Percentiles rank a stretch among this genome's conserved stretches.
phyloP scores from a whole-genome alignment of 2,329 filamentous ascomycete genomes.

The Celoporthe dispersa region DNA sequence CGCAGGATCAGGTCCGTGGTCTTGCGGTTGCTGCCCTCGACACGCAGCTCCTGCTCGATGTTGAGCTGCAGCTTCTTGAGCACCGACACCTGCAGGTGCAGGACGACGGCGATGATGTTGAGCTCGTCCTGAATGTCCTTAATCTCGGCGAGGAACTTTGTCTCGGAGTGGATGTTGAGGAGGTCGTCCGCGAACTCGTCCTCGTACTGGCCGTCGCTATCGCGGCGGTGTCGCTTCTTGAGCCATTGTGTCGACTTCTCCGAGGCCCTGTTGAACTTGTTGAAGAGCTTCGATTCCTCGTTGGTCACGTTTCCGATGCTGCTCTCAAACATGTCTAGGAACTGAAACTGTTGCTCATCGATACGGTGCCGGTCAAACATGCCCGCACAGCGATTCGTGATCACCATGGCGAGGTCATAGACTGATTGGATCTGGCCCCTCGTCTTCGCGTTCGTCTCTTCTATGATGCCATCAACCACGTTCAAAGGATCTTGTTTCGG shows the following conservation, averaged over 20 bases:
- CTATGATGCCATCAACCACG: conserved; percentile 65
- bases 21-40: conserved; percentile 31
- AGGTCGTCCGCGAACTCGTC: conserved; percentile 56
- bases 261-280: conserved; percentile 62
- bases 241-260: conserved; percentile 59
- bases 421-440: conserved; percentile 62
- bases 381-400: conserved; percentile 63
- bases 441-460: conserved; percentile 68
- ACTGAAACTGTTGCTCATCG: conserved; percentile 64
- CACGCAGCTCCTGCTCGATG: conserved; percentile 42
- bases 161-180: conserved; percentile 64
- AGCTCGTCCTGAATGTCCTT: conserved; percentile 72
- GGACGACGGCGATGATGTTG: conserved; percentile 61
- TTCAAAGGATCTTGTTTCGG: conserved; percentile 66
- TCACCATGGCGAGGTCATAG: conserved; percentile 66
- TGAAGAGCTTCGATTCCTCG: conserved; percentile 62
- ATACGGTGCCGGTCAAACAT: conserved; percentile 64
- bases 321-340: conserved; percentile 70
- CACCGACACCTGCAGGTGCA: conserved; percentile 53
- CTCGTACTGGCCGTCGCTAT: conserved; percentile 19
- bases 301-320: conserved; percentile 61
- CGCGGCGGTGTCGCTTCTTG: conserved; percentile 47
- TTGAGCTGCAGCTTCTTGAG: conserved; percentile 51
- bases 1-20: conserved; percentile 27
- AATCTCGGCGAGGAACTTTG: conserved; percentile 63